Evolutionary conservation across 768 basidiomycete genomes (phyloP).

Genomic region (Psilocybe subaeruginosa): DNA sequence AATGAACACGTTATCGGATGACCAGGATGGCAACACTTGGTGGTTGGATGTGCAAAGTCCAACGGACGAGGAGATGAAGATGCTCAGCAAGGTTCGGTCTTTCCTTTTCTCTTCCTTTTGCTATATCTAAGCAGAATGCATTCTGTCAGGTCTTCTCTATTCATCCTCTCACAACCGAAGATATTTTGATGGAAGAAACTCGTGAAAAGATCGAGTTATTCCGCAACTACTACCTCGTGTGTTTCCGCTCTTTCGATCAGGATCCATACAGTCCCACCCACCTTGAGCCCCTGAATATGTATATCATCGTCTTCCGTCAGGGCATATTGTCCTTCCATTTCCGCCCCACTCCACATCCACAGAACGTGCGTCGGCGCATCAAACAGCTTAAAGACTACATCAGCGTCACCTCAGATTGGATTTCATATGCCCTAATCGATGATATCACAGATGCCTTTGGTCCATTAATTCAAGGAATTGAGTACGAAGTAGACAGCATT

Average conservation of each 20-base stretch:
- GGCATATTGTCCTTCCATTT: constrained; percentile 97
- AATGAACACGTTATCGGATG: constrained; percentile 43
- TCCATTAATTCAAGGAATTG: constrained; percentile 96
- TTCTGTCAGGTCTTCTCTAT: constrained; percentile 84
- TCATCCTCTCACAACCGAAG: constrained; percentile 97
- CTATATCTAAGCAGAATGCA: background rate
- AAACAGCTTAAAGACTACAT: constrained; percentile 99
- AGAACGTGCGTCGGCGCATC: constrained; percentile 96
- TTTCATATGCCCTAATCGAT: constrained; percentile 98
- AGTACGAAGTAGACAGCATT: constrained; percentile 99
- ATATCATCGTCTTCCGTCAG: constrained; percentile 98
- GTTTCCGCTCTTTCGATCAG: constrained; percentile 99
- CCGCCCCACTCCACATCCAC: constrained; percentile 94
- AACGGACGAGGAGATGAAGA: constrained; percentile 98
- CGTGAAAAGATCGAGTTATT: constrained; percentile 99
- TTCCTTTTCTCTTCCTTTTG: background rate
- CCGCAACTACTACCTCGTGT: constrained; percentile 97
- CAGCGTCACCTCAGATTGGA: constrained; percentile 98
- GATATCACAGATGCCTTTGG: constrained; percentile 99
- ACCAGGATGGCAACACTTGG: constrained; percentile 69
- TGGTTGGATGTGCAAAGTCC: constrained; percentile 95
- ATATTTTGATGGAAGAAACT: constrained; percentile 99
- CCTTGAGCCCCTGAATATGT: constrained; percentile 99
- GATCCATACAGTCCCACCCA: constrained; percentile 97
- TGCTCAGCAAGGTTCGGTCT: constrained; percentile 80